phyloP scores from a whole-genome alignment of 2,329 filamentous ascomycete species.

The Fusarium sublunatum region DNA sequence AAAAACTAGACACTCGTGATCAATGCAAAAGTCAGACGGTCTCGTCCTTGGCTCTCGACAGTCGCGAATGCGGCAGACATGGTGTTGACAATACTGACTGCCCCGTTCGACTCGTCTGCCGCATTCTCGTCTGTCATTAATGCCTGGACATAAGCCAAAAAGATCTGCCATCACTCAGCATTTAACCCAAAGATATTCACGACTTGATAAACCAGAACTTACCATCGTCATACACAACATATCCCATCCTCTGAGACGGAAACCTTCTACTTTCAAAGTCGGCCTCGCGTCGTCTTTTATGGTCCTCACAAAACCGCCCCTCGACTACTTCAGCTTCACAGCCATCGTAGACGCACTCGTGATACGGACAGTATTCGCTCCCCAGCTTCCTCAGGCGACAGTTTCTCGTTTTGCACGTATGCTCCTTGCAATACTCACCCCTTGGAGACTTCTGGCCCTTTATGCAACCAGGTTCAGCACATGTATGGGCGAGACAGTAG shows the following conservation, averaged over 20 bases:
- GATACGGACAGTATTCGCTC: conserved; percentile 41
- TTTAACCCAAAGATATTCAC: background rate
- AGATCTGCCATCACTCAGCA: conserved; percentile 18
- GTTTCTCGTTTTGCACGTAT: conserved; percentile 41
- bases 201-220: conserved; percentile 16
- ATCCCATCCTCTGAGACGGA: conserved; percentile 25
- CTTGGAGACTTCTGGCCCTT: conserved; percentile 21
- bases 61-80: conserved; percentile 40
- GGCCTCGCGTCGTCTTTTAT: conserved; percentile 25
- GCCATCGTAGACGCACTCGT: conserved; percentile 45
- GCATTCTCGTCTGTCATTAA: conserved; percentile 22
- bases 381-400: conserved; percentile 40
- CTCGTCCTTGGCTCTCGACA: conserved; percentile 31
- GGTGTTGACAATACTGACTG: conserved; percentile 32
- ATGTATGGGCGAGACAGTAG: conserved; percentile 47
- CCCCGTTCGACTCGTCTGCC: conserved; percentile 17
- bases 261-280: conserved; percentile 20
- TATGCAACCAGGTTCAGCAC: conserved; percentile 42
- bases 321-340: conserved; percentile 40
- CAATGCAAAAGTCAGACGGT: conserved; percentile 34
- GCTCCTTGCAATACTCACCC: conserved; percentile 42
- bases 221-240: conserved; percentile 41
- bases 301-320: conserved; percentile 41
- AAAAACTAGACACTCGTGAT: conserved; percentile 31
- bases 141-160: conserved; percentile 19